A percentile compares a stretch with the other conserved stretches of the same genome.
These are phyloP conservation scores for Candolleomyces aberdarensis DNA, from an alignment of 768 basidiomycete species.

Conservation along the genomic window DNA sequence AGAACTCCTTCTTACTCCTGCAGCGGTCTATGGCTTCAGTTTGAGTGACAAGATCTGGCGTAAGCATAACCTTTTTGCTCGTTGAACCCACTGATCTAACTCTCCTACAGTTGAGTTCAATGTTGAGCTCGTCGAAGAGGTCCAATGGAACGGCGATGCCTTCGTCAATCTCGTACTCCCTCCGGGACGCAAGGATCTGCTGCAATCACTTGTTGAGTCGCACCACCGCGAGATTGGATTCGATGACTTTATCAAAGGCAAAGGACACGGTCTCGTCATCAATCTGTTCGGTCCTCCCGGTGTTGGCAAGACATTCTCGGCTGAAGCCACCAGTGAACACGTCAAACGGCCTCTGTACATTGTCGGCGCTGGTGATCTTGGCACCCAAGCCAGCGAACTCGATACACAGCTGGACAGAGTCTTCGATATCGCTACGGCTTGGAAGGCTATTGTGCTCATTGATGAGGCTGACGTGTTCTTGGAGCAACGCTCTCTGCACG, in stretches of 20 bases:
- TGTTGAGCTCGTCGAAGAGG: conserved; percentile 48
- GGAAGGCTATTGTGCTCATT: conserved; percentile 58
- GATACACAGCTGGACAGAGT: conserved; percentile 44
- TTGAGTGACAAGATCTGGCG: conserved; percentile 57
- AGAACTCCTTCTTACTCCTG: conserved; percentile 52
- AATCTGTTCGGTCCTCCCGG: conserved; percentile 58
- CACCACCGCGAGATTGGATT: conserved; percentile 51
- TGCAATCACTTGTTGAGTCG: conserved; percentile 56
- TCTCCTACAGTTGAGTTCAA: conserved; percentile 53
- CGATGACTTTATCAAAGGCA: conserved; percentile 63
- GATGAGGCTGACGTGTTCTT: conserved; percentile 74
- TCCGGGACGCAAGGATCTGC: conserved; percentile 46
- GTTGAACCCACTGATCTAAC: neutral
- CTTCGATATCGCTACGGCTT: conserved; percentile 53
- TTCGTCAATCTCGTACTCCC: conserved; percentile 62
- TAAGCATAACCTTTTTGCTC: conserved; percentile 25
- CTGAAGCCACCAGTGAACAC: conserved; percentile 57
- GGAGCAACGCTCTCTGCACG: conserved; percentile 62
- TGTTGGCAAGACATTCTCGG: conserved; percentile 60
- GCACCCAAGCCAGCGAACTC: conserved; percentile 41
- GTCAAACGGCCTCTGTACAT: conserved; percentile 51
- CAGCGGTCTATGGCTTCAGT: conserved; percentile 62
- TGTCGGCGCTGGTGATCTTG: conserved; percentile 54
- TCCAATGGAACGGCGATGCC: conserved; percentile 56
- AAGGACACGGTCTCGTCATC: conserved; percentile 59